Base-by-base conservation (phyloP, 2,329 filamentous ascomycete genomes). In the Sarocladiaceae sp. region DNA sequence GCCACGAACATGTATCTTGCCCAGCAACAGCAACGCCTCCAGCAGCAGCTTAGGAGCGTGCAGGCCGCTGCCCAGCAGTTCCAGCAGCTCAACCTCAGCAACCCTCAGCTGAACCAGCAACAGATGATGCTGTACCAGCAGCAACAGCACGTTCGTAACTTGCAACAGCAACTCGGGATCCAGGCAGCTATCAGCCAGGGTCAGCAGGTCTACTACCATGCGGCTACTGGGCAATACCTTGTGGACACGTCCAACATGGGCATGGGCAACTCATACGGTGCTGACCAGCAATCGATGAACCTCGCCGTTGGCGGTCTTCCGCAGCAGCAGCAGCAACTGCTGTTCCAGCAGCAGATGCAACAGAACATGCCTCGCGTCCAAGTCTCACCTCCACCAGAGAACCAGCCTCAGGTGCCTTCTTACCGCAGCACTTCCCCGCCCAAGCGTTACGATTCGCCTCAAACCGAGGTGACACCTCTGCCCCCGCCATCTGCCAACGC, bases 21-120 rank as follows among this genome's bases (percentile, higher is more conserved):
- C 32, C 88, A 95, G 60, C 90, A 95, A 67, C 91, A 97, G 67
- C 89, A 95, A 68, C 85, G 87, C 51, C 80, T 97, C 43, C 90
- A 97, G 67, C 90, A 96, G 68, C 89, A 97, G 68, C 76, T 97
- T 53, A 79, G 88, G 54, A 86, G 72, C 52, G 81, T 96, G 19
- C 93, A 91, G 57, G 82, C 83, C 43, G 85, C 86, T 29, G 85
- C 88, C 48, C 85, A 89, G 65, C 85, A 90, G 64, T 85, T 90
- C 58, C 85, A 89, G 62, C 80, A 79, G 52, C 70, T 95, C 66
- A 88, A 75, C 62, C 61, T 95, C 47, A 82, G 74, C 58, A 68
- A 68, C 43, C 57, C 64, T 6, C 67, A 68, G 55, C 62, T 70
- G 45, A 63, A 65, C 23, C 73, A 77, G 54, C 61, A 70, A 49